Evolutionary conservation across 441 rosid genomes (phyloP).

Genomic region (Populus hybrid): DNA sequence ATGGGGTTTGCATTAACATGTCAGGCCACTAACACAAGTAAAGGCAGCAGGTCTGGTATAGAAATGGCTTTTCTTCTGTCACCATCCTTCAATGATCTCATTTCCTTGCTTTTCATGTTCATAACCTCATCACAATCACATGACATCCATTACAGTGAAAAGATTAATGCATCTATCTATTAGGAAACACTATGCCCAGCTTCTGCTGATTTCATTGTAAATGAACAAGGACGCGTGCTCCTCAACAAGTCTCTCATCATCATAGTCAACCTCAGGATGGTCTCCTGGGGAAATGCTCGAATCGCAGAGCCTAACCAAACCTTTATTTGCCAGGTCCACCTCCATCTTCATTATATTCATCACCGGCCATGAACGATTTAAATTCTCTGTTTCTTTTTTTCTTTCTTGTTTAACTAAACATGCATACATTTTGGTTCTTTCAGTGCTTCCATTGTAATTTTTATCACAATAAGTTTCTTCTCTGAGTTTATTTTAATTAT

Average conservation of each 20-base stretch:
- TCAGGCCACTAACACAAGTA: too few relatives aligned
- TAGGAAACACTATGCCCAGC: conserved; percentile 49
- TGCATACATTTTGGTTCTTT: too few relatives aligned
- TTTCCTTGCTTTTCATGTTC: conserved; percentile 5
- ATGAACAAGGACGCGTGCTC: conserved; percentile 12
- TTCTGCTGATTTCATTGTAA: conserved; percentile 30
- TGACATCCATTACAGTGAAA: background rate
- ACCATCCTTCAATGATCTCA: conserved; percentile 9
- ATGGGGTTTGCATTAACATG: too few relatives aligned
- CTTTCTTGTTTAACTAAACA: too few relatives aligned
- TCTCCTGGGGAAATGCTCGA: conserved; percentile 51
- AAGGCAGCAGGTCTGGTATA: too few relatives aligned
- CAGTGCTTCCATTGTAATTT: too few relatives aligned
- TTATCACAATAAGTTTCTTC: background rate
- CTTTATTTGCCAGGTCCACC: conserved; percentile 43
- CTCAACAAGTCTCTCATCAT: conserved; percentile 30
- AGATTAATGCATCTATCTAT: conserved; percentile 41
- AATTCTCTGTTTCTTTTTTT: too few relatives aligned
- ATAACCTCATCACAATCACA: background rate
- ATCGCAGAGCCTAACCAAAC: conserved; percentile 11
- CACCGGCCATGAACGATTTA: too few relatives aligned
- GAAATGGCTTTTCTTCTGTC: conserved; percentile 23
- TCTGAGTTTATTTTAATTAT: background rate
- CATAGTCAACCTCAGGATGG: conserved; percentile 39
- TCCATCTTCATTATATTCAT: background rate